These are phyloP conservation scores for Raphanus hybrid DNA, from an alignment of 441 rosid species.

Conservation along the genomic window DNA sequence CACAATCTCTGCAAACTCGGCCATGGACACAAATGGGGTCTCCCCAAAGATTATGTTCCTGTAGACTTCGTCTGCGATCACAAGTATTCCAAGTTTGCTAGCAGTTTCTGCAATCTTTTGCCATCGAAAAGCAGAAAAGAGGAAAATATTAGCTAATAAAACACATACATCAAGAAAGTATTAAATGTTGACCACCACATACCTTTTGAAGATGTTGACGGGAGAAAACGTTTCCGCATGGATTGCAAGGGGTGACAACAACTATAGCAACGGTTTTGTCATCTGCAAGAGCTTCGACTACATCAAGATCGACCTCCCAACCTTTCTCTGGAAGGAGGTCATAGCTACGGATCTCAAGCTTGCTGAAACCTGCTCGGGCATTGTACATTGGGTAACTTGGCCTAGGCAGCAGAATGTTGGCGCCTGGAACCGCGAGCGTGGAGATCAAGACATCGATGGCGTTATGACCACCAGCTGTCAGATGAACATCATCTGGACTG, in stretches of 20 bases:
- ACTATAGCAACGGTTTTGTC: conserved; percentile 56
- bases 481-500: conserved; percentile 51
- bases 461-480: conserved; percentile 55
- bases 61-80: conserved; percentile 72
- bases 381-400: conserved; percentile 60
- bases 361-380: conserved; percentile 34
- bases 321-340: conserved; percentile 63
- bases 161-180: neutral
- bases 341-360: conserved; percentile 53
- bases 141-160: neutral
- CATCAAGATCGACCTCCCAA: conserved; percentile 62
- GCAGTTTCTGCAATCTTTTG: conserved; percentile 61
- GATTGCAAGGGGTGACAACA: conserved; percentile 59
- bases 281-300: conserved; percentile 51
- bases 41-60: conserved; percentile 51
- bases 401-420: conserved; percentile 59
- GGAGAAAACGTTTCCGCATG: conserved; percentile 60
- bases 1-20: conserved; percentile 54
- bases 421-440: conserved; percentile 52
- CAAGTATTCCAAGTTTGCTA: conserved; percentile 58
- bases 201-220: conserved; percentile 41
- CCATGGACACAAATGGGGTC: conserved; percentile 64
- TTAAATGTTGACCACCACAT: neutral
- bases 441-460: conserved; percentile 49
- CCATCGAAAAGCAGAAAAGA: neutral